These are phyloP conservation scores for Boletus huronensis DNA, from an alignment of 768 basidiomycete genomes.

Conservation along the genomic window DNA sequence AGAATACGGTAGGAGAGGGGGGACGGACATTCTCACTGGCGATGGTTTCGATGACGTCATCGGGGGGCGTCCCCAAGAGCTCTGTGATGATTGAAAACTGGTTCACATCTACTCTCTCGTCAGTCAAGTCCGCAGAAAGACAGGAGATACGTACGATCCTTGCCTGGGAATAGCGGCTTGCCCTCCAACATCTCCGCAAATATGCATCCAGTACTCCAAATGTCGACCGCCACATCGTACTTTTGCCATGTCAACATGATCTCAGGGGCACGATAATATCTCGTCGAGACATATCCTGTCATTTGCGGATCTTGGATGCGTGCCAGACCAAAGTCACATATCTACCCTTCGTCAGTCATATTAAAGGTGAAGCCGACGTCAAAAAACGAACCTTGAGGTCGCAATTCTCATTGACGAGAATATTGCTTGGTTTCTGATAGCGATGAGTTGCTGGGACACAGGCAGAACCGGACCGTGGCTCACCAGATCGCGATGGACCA, in stretches of 20 bases:
- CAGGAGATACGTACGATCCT: conserved; percentile 79
- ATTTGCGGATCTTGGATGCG: conserved; percentile 99
- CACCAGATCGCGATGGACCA: conserved; percentile 95
- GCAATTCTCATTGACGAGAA: conserved; percentile 99
- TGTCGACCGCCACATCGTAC: conserved; percentile 99
- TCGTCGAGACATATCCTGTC: conserved; percentile 99
- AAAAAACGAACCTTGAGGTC: conserved; percentile 76
- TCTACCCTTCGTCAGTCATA: conserved; percentile 44
- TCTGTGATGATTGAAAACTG: conserved; percentile 99
- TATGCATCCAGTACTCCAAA: conserved; percentile 99
- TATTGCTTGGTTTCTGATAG: conserved; percentile 93
- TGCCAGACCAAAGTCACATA: conserved; percentile 98
- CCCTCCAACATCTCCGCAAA: conserved; percentile 99
- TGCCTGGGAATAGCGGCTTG: conserved; percentile 97
- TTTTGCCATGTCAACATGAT: conserved; percentile 99
- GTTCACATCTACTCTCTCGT: conserved; percentile 79
- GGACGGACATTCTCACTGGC: conserved; percentile 88
- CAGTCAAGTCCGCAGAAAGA: not conserved
- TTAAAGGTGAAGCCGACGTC: not conserved
- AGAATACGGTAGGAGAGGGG: not conserved
- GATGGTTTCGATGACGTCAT: conserved; percentile 99
- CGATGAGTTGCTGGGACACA: not conserved
- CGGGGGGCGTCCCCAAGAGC: conserved; percentile 94
- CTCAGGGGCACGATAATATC: conserved; percentile 98
- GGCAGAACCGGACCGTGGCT: conserved; percentile 23